phyloP scores from a whole-genome alignment of 805 yeast genomes.

The Zygoascus biomembranicola region DNA sequence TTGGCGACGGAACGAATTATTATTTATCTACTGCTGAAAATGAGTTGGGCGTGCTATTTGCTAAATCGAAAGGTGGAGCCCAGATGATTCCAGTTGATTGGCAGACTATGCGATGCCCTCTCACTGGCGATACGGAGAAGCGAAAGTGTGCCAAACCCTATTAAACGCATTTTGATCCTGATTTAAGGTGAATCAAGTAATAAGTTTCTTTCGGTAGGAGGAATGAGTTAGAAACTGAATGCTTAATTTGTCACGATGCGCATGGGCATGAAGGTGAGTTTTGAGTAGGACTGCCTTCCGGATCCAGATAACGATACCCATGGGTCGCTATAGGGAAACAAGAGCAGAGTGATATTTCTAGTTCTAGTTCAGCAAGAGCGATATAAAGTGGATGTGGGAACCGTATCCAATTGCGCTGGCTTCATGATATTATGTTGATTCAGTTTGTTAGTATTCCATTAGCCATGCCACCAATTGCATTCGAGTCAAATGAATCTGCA shows the following conservation, averaged over 20 bases:
- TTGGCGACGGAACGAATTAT: slow-evolving; percentile 92
- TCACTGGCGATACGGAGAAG: slow-evolving; percentile 63
- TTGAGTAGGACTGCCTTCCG: background rate
- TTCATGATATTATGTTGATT: no score
- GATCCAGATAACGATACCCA: background rate
- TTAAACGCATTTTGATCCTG: background rate
- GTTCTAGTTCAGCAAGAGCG: no score
- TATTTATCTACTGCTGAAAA: slow-evolving; percentile 83
- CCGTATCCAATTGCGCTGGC: no score
- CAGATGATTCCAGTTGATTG: slow-evolving; percentile 87
- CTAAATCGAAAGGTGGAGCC: slow-evolving; percentile 64
- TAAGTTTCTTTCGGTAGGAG: background rate
- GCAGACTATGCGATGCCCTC: slow-evolving; percentile 84
- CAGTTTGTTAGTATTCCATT: background rate
- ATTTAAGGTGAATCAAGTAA: background rate
- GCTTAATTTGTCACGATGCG: background rate
- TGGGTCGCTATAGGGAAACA: background rate
- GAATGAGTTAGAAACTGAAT: background rate
- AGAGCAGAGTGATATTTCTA: background rate
- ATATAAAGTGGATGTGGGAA: no score
- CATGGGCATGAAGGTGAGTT: no score
- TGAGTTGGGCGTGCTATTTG: slow-evolving; percentile 90
- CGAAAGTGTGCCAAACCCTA: slow-evolving; percentile 93
- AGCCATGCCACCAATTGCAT: background rate
- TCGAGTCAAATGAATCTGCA: background rate